These are phyloP conservation scores for Ganoderma multipileum DNA, from an alignment of 1,284 basidiomycete species.

Conservation along the genomic window DNA sequence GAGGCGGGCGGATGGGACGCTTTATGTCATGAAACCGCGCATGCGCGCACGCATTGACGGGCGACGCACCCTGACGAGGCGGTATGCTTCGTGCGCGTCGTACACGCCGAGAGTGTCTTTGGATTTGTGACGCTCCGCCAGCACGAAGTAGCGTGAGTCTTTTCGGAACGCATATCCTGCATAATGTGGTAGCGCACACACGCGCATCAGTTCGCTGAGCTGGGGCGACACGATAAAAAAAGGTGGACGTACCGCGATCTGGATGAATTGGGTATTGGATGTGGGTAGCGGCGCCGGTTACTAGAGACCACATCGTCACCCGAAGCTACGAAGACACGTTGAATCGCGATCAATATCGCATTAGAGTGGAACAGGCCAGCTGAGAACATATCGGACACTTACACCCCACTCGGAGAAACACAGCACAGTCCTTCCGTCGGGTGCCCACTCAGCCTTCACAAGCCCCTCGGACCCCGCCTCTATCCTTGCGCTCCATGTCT, in stretches of 20 bases:
- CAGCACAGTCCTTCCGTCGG: conserved; percentile 79
- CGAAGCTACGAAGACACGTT: conserved; percentile 59
- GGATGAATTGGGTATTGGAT: conserved; percentile 83
- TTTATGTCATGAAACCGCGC: conserved; percentile 10
- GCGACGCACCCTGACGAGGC: conserved; percentile 72
- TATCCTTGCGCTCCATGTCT: conserved; percentile 74
- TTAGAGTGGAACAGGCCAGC: neutral
- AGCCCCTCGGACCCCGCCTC: conserved; percentile 86
- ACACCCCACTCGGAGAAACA: conserved; percentile 91
- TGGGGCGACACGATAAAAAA: neutral
- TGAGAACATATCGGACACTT: conserved; percentile 44
- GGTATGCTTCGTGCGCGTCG: conserved; percentile 72
- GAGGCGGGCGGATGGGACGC: neutral
- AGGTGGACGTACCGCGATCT: conserved; percentile 64
- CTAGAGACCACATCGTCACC: conserved; percentile 81
- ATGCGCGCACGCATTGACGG: conserved; percentile 9
- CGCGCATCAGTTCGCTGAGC: neutral
- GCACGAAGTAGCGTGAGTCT: conserved; percentile 81
- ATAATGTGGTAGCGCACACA: no score
- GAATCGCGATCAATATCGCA: neutral
- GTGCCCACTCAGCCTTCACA: conserved; percentile 85
- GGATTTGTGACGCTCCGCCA: conserved; percentile 86
- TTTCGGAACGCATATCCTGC: conserved; percentile 80
- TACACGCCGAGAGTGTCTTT: conserved; percentile 88
- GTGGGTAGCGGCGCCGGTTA: conserved; percentile 72